Base-by-base conservation (phyloP, 2,329 filamentous ascomycete species). In the Aspergillus tubingensis region DNA sequence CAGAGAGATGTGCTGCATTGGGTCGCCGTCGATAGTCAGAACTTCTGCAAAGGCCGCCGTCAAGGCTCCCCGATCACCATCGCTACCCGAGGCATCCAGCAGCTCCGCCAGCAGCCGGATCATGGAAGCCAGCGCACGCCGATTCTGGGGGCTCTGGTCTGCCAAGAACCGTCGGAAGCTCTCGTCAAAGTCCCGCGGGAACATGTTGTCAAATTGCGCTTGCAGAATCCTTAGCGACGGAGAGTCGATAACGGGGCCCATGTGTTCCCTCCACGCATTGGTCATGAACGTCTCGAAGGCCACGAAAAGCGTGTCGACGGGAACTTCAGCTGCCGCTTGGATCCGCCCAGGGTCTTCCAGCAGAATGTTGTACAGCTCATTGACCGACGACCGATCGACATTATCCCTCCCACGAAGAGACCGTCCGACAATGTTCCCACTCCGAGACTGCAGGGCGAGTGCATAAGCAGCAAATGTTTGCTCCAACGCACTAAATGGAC, bases 201-300 rank as follows among this genome's bases (percentile, higher is more conserved):
- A 74, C 71, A 77, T 73, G 8, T 71, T 73, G 56, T 78, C 76
- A 62, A 78, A 80, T 50, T 76, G 78, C 27, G 60, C 70, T 54
- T 96, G 92, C n/a, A 98, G 82, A 1, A 87, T 86, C 59, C 89
- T 85, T 39, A 97, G 81, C 5, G 87, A 84, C 50, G 89, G 82
- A 55, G 86, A 82, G 1, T 91, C 87, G 74, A 98, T 87, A 58
- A 98, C 86, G 3, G 91, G 87, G 0, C 94, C 94, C 82, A 97
- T 92, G 68, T 91, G 89, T 65, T 94, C 90, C 61, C 85, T 88
- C 94, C 94, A 98, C 11, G 91, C 92, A 64, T 92, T 88, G 60
- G 87, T 88, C 62, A 97, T 80, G 68, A 97, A 98, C 63, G 96
- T 97, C 74, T 97, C 93, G 73, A 97, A 98, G 0, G 93, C 90